phyloP scores from a whole-genome alignment of 2,329 filamentous ascomycete genomes.

The Diaporthe australafricana region DNA sequence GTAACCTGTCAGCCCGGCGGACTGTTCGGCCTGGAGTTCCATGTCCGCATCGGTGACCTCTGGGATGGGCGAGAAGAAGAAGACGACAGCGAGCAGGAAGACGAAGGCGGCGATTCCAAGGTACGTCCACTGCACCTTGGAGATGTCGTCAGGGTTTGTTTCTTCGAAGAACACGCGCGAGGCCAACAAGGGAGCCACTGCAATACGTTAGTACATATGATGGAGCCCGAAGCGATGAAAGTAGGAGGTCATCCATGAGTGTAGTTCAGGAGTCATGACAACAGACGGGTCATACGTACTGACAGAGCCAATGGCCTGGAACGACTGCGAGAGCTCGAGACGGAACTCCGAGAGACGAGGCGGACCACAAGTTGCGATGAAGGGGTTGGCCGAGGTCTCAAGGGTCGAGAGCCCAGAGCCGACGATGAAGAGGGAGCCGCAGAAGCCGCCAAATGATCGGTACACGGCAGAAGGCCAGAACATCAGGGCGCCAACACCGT shows the following conservation, averaged over 20 bases:
- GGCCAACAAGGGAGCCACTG: slow-evolving; percentile 74
- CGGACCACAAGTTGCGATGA: slow-evolving; percentile 67
- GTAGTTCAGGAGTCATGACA: neutral
- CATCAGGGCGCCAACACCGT: slow-evolving; percentile 66
- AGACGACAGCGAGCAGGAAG: slow-evolving; percentile 70
- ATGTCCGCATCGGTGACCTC: slow-evolving; percentile 78
- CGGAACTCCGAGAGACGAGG: slow-evolving; percentile 77
- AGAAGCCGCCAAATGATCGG: slow-evolving; percentile 78
- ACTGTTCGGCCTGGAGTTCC: slow-evolving; percentile 65
- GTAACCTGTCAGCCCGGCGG: slow-evolving; percentile 57
- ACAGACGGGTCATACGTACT: slow-evolving; percentile 36
- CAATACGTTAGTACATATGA: neutral
- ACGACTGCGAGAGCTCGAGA: slow-evolving; percentile 79
- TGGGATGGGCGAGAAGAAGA: slow-evolving; percentile 74
- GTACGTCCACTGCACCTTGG: slow-evolving; percentile 80
- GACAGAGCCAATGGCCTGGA: slow-evolving; percentile 79
- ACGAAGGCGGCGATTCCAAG: slow-evolving; percentile 78
- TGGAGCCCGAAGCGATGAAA: neutral
- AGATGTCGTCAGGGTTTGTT: slow-evolving; percentile 65
- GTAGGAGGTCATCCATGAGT: neutral
- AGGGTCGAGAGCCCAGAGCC: slow-evolving; percentile 78
- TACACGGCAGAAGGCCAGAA: slow-evolving; percentile 67
- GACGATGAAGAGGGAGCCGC: slow-evolving; percentile 76
- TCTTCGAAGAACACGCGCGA: slow-evolving; percentile 78
- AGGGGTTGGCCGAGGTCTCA: slow-evolving; percentile 81